Percentiles rank a stretch among this genome's conserved stretches.
These are phyloP conservation scores for Talaromyces sp. DNA, from an alignment of 2,329 filamentous ascomycete genomes.

Conservation along the genomic window DNA sequence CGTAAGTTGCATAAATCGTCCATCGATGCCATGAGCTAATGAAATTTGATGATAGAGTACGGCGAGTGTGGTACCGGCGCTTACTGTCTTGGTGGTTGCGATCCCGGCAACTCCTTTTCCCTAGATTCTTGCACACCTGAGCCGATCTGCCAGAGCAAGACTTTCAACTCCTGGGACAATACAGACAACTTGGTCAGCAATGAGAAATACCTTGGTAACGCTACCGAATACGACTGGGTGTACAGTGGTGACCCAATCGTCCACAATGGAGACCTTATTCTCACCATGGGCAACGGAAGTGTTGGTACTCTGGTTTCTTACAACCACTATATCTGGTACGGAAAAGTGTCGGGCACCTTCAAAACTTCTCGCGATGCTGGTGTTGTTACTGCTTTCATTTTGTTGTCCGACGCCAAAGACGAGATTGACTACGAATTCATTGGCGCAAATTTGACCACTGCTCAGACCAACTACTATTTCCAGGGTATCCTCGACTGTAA, in stretches of 20 bases:
- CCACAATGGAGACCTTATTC: constrained; percentile 62
- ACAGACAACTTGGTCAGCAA: constrained; percentile 69
- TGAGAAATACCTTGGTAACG: constrained; percentile 80
- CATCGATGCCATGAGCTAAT: background rate
- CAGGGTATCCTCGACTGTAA: constrained; percentile 89
- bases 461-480: constrained; percentile 96
- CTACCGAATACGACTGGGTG: constrained; percentile 80
- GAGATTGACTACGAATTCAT: constrained; percentile 98
- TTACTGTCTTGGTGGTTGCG: constrained; percentile 93
- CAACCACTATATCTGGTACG: constrained; percentile 94
- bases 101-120: constrained; percentile 76
- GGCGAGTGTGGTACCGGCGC: constrained; percentile 89
- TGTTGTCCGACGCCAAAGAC: constrained; percentile 93
- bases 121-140: constrained; percentile 81
- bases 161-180: constrained; percentile 65
- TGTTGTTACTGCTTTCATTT: constrained; percentile 96
- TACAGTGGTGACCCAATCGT: constrained; percentile 70
- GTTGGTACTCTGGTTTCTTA: constrained; percentile 83
- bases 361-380: constrained; percentile 80
- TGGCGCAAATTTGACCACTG: constrained; percentile 70
- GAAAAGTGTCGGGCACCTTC: constrained; percentile 79
- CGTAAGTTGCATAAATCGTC: constrained; percentile 52
- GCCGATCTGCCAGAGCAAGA: constrained; percentile 73
- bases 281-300: constrained; percentile 85
- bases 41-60: constrained; percentile 61